These are phyloP conservation scores for Carex kokanica DNA, from an alignment of 176 grass and related monocot species.

Conservation along the genomic window DNA sequence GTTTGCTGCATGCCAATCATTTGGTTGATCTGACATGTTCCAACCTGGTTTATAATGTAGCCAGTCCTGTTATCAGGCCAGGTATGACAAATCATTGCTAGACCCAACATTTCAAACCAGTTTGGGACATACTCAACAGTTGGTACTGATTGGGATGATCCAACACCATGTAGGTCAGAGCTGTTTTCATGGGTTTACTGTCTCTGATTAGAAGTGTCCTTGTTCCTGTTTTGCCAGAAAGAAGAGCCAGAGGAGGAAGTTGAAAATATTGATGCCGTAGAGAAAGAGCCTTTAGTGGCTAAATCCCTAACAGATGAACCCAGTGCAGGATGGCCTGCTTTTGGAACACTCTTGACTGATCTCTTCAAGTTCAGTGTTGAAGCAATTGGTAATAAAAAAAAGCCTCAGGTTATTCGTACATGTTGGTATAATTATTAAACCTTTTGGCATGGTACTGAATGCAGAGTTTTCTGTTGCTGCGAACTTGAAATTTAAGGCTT, in stretches of 20 bases:
- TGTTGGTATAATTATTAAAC: neutral
- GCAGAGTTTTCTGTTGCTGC: neutral
- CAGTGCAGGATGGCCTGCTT: slow-evolving; percentile 73
- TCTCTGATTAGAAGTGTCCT: neutral
- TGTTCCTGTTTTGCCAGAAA: slow-evolving; percentile 31
- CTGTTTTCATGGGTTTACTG: neutral
- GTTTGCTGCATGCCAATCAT: neutral
- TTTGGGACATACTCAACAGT: neutral
- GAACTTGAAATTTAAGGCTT: neutral
- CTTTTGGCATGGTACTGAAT: neutral
- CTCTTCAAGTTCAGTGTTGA: slow-evolving; percentile 67
- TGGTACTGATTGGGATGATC: neutral
- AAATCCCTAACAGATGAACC: slow-evolving; percentile 89
- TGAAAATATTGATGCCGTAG: slow-evolving; percentile 25
- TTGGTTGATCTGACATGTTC: neutral
- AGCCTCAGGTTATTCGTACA: neutral
- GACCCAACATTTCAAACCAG: neutral
- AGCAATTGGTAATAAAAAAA: slow-evolving; percentile 55
- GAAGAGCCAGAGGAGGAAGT: slow-evolving; percentile 47
- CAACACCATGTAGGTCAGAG: neutral
- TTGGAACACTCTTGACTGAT: slow-evolving; percentile 76
- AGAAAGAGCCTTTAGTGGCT: slow-evolving; percentile 58
- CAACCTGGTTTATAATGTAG: neutral
- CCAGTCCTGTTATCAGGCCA: neutral
- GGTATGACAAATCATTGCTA: neutral